Evolutionary conservation across 305 asterid species (phyloP), one percentile per base, ranked within the genome.

Genomic region (Salvia sclarea): DNA sequence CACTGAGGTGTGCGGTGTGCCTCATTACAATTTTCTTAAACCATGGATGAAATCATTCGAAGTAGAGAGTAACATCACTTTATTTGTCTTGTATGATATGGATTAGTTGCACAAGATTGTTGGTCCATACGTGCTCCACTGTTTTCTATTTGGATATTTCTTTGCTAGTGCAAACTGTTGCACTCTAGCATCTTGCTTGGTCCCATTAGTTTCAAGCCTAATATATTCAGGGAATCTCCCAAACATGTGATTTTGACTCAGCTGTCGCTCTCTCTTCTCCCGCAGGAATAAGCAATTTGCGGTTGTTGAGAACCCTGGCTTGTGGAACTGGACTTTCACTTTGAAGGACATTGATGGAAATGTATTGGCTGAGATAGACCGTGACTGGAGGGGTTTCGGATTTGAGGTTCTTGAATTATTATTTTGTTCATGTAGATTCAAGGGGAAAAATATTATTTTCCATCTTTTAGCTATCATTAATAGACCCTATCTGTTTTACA

Each of bases 381-480:
- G 98, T 75, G 91, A 93, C 72, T 93, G 97, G 97, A 88, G 98
- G 75, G 98, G 98, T 69, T 78, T 93, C 17, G 97, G 97, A 73
- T 90, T 93, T 81, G 96, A 93, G 98, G 96, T 88, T 54, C 63
- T 57, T 44, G 13, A 37, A 52, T 44, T 38, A 28, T 58, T 45
- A 30, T 25, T 49, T 43, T 37, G 13, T 61, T 64, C 30, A n/a
- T 50, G 45, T 66, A 35, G 63, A 56, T 68, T 54, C 30, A 44
- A 44, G 52, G 45, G 53, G 64, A 16, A 47, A 24, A 12, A 13
- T 52, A 13, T 52, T 25, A 33, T 40, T 28, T 67, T 60, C 54
- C 73, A 14, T 58, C 35, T 56, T 56, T 60, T 37, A 28, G 74
- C 45, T 71, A 47, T 55, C 25, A 35, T 38, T 20, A 48, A 58